A percentile compares a stretch with the other conserved stretches of the same genome.
Conservation (phyloP, 1,284 basidiomycete genomes). For the Melampsora larici-populina region DNA sequence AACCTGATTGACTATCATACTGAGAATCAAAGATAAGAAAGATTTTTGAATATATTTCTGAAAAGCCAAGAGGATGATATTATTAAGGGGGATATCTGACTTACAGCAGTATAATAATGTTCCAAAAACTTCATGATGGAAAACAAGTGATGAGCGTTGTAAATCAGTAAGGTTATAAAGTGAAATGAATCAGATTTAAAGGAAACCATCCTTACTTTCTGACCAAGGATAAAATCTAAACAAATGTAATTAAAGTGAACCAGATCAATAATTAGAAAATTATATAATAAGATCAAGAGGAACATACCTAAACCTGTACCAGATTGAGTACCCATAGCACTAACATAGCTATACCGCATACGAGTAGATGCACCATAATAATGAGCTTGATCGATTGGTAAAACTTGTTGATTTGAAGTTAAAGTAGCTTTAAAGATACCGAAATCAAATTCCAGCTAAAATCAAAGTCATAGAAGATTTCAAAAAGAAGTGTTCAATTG, state of each 20-base stretch:
- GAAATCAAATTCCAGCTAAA: neutral
- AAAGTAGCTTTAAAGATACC: neutral
- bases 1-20: neutral
- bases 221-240: neutral
- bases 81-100: neutral
- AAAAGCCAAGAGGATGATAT: neutral
- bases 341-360: neutral
- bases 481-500: too few species aligned
- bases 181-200: too few species aligned
- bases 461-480: neutral
- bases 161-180: too few species aligned
- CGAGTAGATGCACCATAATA: conserved; percentile 1
- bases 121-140: neutral
- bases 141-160: neutral
- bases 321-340: neutral
- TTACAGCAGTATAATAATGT: neutral
- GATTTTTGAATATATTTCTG: neutral
- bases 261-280: neutral
- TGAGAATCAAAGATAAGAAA: neutral
- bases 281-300: neutral
- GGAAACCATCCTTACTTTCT: too few species aligned
- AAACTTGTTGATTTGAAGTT: neutral
- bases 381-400: neutral
- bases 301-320: neutral
- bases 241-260: neutral